phyloP scores from a whole-genome alignment of 306 rosid species.

The Vigna mungo region DNA sequence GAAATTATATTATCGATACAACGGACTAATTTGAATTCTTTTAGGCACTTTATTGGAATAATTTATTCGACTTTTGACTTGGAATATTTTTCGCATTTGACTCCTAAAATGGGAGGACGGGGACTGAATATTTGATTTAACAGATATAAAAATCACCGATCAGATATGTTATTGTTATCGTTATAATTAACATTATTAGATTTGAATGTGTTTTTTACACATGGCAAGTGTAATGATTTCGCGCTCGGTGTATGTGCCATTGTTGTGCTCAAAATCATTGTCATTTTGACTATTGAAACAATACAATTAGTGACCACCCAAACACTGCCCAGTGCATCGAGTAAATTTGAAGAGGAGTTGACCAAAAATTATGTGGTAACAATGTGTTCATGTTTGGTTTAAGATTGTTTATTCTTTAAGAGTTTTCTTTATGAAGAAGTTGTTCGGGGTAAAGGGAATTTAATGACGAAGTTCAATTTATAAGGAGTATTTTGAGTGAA shows the following conservation, averaged over 20 bases:
- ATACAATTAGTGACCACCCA: background rate
- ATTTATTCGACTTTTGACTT: background rate
- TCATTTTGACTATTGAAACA: slow-evolving; percentile 14
- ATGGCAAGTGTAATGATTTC: slow-evolving; percentile 4
- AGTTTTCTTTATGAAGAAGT: too few relatives aligned
- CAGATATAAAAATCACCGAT: too few relatives aligned
- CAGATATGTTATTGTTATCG: background rate
- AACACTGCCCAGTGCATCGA: background rate
- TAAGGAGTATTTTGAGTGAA: too few relatives aligned
- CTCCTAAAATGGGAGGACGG: background rate
- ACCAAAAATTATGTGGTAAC: background rate
- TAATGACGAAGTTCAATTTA: too few relatives aligned
- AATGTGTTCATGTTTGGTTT: too few relatives aligned
- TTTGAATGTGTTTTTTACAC: slow-evolving; percentile 4
- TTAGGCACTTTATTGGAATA: slow-evolving; percentile 1
- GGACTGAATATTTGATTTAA: background rate
- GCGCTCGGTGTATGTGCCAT: slow-evolving; percentile 14
- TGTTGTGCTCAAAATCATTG: slow-evolving; percentile 27
- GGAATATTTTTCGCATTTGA: background rate
- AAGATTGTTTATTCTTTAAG: too few relatives aligned
- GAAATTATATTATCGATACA: background rate
- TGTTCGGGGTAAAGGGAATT: too few relatives aligned
- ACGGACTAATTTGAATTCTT: background rate
- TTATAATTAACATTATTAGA: background rate
- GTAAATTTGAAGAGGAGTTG: background rate